Evolutionary conservation across 768 basidiomycete species (phyloP).

Genomic region (Pulveroboletus sp.): DNA sequence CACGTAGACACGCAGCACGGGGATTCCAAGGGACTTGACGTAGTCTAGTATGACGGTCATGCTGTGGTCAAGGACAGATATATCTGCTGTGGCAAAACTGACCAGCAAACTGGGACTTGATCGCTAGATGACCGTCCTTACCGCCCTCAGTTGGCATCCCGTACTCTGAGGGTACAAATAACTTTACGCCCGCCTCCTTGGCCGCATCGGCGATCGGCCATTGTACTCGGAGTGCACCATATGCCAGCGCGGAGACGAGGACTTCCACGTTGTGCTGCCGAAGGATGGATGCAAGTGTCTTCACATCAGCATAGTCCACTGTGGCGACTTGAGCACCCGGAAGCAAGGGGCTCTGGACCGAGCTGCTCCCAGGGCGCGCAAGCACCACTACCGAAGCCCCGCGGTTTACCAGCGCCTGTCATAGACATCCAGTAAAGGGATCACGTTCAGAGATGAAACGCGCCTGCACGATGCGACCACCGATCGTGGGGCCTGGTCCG

Average conservation of each 20-base stretch:
- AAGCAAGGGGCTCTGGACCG: slow-evolving; percentile 17
- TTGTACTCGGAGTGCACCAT: slow-evolving; percentile 24
- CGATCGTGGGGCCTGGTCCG: slow-evolving; percentile 35
- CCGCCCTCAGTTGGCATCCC: slow-evolving; percentile 33
- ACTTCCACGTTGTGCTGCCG: slow-evolving; percentile 32
- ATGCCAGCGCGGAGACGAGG: slow-evolving; percentile 31
- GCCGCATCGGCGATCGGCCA: slow-evolving; percentile 32
- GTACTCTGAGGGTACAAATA: slow-evolving; percentile 38
- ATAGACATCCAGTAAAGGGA: background rate
- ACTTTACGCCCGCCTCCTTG: slow-evolving; percentile 32
- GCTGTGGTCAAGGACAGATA: background rate
- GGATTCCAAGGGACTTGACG: slow-evolving; percentile 27
- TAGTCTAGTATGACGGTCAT: slow-evolving; percentile 18
- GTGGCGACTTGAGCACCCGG: slow-evolving; percentile 23
- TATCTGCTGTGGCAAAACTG: background rate
- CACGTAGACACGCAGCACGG: slow-evolving; percentile 31
- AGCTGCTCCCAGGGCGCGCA: slow-evolving; percentile 19
- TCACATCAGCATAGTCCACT: slow-evolving; percentile 27
- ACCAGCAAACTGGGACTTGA: slow-evolving; percentile 31
- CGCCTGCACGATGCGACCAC: slow-evolving; percentile 30
- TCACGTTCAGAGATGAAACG: background rate
- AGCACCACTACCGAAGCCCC: slow-evolving; percentile 26
- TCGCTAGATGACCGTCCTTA: slow-evolving; percentile 20
- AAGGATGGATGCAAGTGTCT: slow-evolving; percentile 24
- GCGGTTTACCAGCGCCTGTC: slow-evolving; percentile 19